Conservation (phyloP, 2,329 filamentous ascomycete species). For the Tolypocladium nubicola region DNA sequence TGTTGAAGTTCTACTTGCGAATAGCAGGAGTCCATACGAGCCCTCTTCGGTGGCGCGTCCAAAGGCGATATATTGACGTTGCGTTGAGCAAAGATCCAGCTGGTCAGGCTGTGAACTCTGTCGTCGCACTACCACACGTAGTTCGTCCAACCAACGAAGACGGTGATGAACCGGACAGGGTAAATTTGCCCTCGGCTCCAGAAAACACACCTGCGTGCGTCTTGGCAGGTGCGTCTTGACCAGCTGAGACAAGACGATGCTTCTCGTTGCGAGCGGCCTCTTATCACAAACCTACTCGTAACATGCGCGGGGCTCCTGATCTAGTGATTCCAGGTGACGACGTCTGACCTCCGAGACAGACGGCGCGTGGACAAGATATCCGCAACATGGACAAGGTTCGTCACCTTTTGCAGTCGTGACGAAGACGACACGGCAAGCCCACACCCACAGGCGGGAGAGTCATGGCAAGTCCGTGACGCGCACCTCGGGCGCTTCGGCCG, state of each 20-base stretch:
- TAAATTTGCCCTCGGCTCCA: neutral
- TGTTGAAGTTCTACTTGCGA: neutral
- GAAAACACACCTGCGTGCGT: neutral
- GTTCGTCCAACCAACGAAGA: neutral
- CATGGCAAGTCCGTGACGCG: neutral
- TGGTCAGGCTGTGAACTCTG: neutral
- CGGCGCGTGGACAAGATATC: too few relatives aligned
- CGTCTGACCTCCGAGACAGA: neutral
- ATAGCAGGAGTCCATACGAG: neutral
- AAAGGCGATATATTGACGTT: neutral
- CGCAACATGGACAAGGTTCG: neutral
- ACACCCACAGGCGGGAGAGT: neutral
- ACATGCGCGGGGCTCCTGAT: neutral
- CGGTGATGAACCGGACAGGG: neutral
- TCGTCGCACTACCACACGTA: neutral
- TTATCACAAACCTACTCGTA: neutral
- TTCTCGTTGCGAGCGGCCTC: neutral
- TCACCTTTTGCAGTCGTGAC: neutral
- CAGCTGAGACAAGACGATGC: neutral
- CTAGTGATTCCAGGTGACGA: neutral
- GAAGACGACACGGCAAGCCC: neutral
- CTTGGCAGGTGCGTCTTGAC: neutral
- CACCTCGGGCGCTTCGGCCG: neutral
- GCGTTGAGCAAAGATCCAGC: neutral
- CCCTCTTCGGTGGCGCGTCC: neutral